Conservation (phyloP, 208 protist species). For the Phytomonas francai region DNA sequence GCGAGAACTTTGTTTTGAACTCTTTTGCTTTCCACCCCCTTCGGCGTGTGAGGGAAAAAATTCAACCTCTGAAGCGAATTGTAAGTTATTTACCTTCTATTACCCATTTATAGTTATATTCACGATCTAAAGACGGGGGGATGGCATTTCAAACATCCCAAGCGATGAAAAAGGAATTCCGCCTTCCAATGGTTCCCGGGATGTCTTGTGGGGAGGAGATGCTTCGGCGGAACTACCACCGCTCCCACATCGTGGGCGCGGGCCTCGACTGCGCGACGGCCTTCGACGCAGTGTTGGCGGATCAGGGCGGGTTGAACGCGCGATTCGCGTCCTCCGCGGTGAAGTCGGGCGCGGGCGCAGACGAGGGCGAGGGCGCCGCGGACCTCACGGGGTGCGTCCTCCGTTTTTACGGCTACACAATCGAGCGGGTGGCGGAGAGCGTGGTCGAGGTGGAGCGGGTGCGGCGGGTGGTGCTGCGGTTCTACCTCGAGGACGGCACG, state of each 20-base stretch:
- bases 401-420: slow-evolving; percentile 94
- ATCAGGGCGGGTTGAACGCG: slow-evolving; percentile 27
- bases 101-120: not conserved
- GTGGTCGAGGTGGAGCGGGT: slow-evolving; percentile 87
- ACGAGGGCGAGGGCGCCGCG: not conserved
- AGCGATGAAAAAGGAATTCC: slow-evolving; percentile 84
- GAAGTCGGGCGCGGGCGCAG: slow-evolving; percentile 2
- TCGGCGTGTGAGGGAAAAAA: not conserved
- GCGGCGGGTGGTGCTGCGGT: slow-evolving; percentile 85
- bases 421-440: slow-evolving; percentile 93
- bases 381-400: slow-evolving; percentile 78
- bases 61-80: not conserved
- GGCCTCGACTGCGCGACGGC: slow-evolving; percentile 31
- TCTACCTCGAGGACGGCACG: slow-evolving; percentile 95
- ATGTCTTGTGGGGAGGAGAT: slow-evolving; percentile 85
- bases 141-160: slow-evolving; percentile 79
- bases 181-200: slow-evolving; percentile 86
- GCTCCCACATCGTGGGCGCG: slow-evolving; percentile 47
- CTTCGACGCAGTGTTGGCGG: slow-evolving; percentile 47
- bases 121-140: not conserved
- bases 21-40: not conserved
- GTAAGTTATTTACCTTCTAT: slow-evolving; percentile 6
- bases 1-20: not conserved
- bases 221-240: slow-evolving; percentile 86
- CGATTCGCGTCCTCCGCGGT: not conserved